Conservation (phyloP, 208 protist species). For the Trypanosoma lewisi region DNA sequence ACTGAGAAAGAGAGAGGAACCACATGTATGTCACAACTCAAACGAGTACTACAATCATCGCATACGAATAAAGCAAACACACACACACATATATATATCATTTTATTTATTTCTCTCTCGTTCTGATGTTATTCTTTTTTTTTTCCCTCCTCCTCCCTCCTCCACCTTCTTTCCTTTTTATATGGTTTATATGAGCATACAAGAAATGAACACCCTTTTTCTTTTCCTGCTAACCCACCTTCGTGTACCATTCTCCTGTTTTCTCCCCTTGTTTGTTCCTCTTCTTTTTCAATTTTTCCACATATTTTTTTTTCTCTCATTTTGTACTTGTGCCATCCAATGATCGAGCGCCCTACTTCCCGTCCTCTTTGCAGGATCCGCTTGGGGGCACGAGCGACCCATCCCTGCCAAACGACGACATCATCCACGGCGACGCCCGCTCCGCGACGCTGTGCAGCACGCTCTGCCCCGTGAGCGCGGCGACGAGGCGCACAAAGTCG, state of each 20-base stretch:
- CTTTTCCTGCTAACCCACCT: conserved; percentile 7
- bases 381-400: conserved; percentile 8
- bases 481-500: conserved; percentile 30
- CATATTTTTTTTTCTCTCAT: not conserved
- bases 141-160: not conserved
- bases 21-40: too few relatives aligned
- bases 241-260: not conserved
- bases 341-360: not conserved
- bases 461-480: conserved; percentile 12
- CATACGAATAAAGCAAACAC: too few relatives aligned
- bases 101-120: not conserved
- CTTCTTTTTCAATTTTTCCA: not conserved
- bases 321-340: not conserved
- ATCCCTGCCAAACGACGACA: conserved; percentile 13
- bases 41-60: too few relatives aligned
- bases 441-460: not conserved
- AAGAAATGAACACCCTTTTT: too few relatives aligned
- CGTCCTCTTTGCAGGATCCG: conserved; percentile 12
- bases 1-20: too few relatives aligned
- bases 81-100: not conserved
- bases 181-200: too few relatives aligned
- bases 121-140: not conserved
- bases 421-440: conserved; percentile 2
- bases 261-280: not conserved
- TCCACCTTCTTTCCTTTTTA: too few relatives aligned